These are phyloP conservation scores for Pseudopyricularia cyperi DNA, from an alignment of 2,329 filamentous ascomycete species.

Conservation along the genomic window DNA sequence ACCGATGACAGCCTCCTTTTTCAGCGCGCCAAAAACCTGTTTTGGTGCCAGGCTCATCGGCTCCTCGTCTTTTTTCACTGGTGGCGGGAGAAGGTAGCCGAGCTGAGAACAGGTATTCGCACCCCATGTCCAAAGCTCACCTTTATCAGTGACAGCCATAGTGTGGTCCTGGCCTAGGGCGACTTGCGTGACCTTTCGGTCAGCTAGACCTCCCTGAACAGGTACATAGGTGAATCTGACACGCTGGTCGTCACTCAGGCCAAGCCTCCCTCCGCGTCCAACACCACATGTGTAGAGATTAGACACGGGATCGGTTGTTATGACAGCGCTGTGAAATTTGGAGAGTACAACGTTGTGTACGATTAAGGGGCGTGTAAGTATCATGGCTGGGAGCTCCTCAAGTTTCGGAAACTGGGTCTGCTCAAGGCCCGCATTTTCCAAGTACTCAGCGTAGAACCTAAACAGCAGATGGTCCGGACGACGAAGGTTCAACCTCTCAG, in stretches of 20 bases:
- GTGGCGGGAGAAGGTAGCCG: constrained; percentile 63
- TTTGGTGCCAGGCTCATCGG: constrained; percentile 70
- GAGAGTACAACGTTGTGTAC: constrained; percentile 78
- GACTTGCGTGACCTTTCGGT: constrained; percentile 63
- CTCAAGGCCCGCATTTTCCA: constrained; percentile 26
- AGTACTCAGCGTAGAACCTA: constrained; percentile 58
- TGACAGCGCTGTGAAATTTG: constrained; percentile 79
- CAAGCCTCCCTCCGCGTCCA: constrained; percentile 78
- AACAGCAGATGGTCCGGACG: constrained; percentile 67
- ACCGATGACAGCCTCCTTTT: constrained; percentile 70
- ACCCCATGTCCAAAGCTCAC: constrained; percentile 93
- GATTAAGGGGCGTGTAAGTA: constrained; percentile 57
- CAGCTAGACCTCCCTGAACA: constrained; percentile 62
- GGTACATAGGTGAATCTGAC: constrained; percentile 79
- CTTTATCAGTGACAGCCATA: constrained; percentile 69
- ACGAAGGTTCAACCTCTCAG: constrained; percentile 66
- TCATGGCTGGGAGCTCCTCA: constrained; percentile 49
- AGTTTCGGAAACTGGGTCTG: neutral
- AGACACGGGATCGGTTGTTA: constrained; percentile 76
- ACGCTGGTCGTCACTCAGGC: constrained; percentile 68
- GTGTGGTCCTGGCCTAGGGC: constrained; percentile 87
- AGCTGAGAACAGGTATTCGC: constrained; percentile 77
- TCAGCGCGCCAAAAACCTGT: constrained; percentile 84
- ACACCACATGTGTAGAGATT: constrained; percentile 92
- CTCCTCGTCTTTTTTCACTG: constrained; percentile 61